A percentile compares a stretch with the other conserved stretches of the same genome.
phyloP scores from a whole-genome alignment of 2,329 filamentous ascomycete species.

The Penicillium hordei region DNA sequence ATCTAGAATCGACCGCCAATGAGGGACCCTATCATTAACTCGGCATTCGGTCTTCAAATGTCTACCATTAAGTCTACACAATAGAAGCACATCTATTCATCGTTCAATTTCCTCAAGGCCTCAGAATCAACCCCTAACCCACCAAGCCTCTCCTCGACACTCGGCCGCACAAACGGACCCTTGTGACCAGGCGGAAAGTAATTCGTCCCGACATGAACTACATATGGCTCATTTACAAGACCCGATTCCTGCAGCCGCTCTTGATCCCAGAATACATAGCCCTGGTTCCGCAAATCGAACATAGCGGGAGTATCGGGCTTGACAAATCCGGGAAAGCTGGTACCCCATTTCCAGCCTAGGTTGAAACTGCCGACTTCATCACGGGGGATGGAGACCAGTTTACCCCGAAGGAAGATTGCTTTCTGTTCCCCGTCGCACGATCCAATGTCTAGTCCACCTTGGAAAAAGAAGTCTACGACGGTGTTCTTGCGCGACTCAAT shows the following conservation, averaged over 20 bases:
- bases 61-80: too few species aligned
- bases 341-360: constrained; percentile 4
- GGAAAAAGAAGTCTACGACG: neutral
- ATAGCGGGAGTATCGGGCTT: neutral
- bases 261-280: constrained; percentile 6
- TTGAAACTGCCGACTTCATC: neutral
- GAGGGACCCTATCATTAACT: neutral
- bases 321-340: neutral
- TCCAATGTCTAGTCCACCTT: neutral
- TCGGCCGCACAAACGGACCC: neutral
- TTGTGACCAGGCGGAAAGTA: neutral
- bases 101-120: neutral
- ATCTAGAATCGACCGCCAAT: neutral
- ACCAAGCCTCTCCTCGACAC: constrained; percentile 1
- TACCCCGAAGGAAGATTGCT: neutral
- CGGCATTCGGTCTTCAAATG: neutral
- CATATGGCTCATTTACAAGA: neutral
- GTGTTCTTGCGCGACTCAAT: neutral
- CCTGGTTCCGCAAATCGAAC: neutral
- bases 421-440: neutral
- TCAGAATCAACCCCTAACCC: neutral
- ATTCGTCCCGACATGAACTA: neutral
- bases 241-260: neutral
- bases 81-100: neutral
- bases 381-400: neutral